Conservation (phyloP, 2,329 filamentous ascomycete genomes). For the Monosporascus sp. region DNA sequence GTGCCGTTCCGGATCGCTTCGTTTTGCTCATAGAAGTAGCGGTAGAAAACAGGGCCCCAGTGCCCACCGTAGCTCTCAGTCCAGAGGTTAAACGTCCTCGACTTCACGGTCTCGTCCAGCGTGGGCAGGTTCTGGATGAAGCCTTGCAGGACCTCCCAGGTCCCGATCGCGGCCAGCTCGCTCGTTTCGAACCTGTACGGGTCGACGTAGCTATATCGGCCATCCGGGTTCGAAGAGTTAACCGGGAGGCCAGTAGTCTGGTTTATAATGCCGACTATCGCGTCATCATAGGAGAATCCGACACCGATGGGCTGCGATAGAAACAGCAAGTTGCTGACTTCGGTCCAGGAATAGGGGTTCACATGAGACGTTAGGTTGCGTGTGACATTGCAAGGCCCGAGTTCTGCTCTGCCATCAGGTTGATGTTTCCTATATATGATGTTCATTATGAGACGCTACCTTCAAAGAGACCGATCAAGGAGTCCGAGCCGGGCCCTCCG, state of each 20-base stretch:
- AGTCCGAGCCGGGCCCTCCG: conserved; percentile 51
- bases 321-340: conserved; percentile 24
- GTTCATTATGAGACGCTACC: conserved; percentile 7
- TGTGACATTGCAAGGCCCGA: conserved; percentile 23
- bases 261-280: conserved; percentile 21
- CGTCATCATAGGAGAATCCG: conserved; percentile 23
- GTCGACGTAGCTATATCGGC: conserved; percentile 23
- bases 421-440: background rate
- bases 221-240: conserved; percentile 21
- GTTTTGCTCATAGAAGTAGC: conserved; percentile 54
- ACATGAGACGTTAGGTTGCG: conserved; percentile 18
- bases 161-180: conserved; percentile 20
- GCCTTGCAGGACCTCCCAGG: conserved; percentile 25
- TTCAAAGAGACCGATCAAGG: conserved; percentile 49
- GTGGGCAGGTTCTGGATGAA: conserved; percentile 20
- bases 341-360: conserved; percentile 17
- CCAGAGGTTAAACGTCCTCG: conserved; percentile 52
- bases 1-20: conserved; percentile 45
- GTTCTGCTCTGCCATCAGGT: conserved; percentile 10
- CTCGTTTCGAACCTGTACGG: conserved; percentile 23
- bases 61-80: conserved; percentile 49
- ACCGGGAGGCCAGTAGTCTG: conserved; percentile 18
- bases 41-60: conserved; percentile 40
- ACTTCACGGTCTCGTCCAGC: conserved; percentile 42
- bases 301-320: conserved; percentile 25